phyloP scores from a whole-genome alignment of 1,284 basidiomycete genomes.

The Bondarzewia mesenterica region DNA sequence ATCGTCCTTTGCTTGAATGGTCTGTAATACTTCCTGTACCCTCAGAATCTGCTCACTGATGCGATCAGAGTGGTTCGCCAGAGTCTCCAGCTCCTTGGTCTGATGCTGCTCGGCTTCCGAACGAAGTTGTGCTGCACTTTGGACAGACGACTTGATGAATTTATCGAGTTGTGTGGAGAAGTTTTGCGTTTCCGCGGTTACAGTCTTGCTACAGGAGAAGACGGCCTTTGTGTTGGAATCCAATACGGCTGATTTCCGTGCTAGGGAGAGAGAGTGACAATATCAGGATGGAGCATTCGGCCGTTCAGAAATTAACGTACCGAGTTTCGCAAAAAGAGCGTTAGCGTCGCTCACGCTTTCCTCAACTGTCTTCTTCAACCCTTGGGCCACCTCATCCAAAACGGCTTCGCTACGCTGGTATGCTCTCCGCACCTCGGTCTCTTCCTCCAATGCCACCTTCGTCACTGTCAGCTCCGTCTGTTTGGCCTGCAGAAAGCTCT shows the following conservation, averaged over 20 bases:
- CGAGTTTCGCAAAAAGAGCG: constrained; percentile 78
- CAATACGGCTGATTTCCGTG: constrained; percentile 68
- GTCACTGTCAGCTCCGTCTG: constrained; percentile 47
- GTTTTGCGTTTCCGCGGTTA: constrained; percentile 41
- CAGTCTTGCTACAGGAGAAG: constrained; percentile 49
- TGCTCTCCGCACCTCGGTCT: constrained; percentile 67
- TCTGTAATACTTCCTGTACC: constrained; percentile 48
- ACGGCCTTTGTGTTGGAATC: constrained; percentile 62
- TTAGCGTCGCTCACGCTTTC: constrained; percentile 69
- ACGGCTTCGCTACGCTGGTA: constrained; percentile 69
- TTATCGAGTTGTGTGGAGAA: constrained; percentile 56
- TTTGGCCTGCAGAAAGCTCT: constrained; percentile 43
- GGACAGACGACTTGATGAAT: constrained; percentile 50
- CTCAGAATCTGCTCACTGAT: constrained; percentile 55
- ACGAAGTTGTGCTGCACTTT: constrained; percentile 45
- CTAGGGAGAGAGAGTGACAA: constrained; percentile 30
- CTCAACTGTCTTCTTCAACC: constrained; percentile 57
- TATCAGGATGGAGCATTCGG: neutral
- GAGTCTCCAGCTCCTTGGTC: constrained; percentile 45
- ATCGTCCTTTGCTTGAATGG: constrained; percentile 49
- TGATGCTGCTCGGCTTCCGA: constrained; percentile 50
- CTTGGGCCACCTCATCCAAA: constrained; percentile 65
- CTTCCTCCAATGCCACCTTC: constrained; percentile 64
- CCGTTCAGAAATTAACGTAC: too few species aligned
- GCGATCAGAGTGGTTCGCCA: constrained; percentile 43